Percentiles rank a stretch among this genome's conserved stretches.
These are phyloP conservation scores for sorghum (Sorghum bicolor) DNA, from an alignment of 176 grass and related monocot genomes.

Conservation along the genomic window Sorghum_bicolor_NCBIv3 NC_012877.2:62682001-62682500, in stretches of 20 bases:
- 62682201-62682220: too few relatives aligned
- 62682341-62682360: slow-evolving; percentile 79
- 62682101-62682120: neutral
- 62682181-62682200: too few relatives aligned
- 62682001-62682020: too few relatives aligned
- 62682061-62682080: neutral
- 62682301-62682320: slow-evolving; percentile 30
- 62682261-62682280: slow-evolving; percentile 34
- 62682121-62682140: too few relatives aligned
- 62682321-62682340: slow-evolving; percentile 76
- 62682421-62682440: too few relatives aligned
- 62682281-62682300: slow-evolving; percentile 31
- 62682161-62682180: too few relatives aligned
- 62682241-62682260: slow-evolving; percentile 10
- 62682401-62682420: too few relatives aligned
- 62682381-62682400: too few relatives aligned
- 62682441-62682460: too few relatives aligned
- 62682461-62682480: slow-evolving; percentile 47
- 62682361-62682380: neutral
- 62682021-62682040: too few relatives aligned
- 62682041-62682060: too few relatives aligned
- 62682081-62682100: neutral
- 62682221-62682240: neutral
- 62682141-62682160: too few relatives aligned
- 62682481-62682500: slow-evolving; percentile 92